These are phyloP conservation scores for Pichia terricola DNA, from an alignment of 1,139 yeast genomes.

Conservation along the genomic window DNA sequence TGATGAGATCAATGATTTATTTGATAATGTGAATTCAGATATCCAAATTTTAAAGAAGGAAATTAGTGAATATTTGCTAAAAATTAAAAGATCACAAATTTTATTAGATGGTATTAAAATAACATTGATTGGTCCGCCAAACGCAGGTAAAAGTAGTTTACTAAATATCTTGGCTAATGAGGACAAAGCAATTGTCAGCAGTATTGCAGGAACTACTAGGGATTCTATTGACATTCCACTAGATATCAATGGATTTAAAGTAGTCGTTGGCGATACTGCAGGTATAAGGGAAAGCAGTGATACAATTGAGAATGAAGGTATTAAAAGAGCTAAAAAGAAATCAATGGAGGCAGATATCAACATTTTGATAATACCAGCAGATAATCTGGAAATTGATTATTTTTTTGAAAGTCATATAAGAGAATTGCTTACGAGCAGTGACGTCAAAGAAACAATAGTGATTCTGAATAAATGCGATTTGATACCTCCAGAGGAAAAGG, in stretches of 20 bases:
- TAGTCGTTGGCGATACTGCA: constrained; percentile 85
- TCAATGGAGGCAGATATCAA: constrained; percentile 55
- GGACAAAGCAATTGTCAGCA: constrained; percentile 87
- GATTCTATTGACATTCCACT: constrained; percentile 77
- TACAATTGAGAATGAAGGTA: constrained; percentile 73
- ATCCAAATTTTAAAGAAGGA: constrained; percentile 35
- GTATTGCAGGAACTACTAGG: constrained; percentile 89
- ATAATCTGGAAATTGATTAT: constrained; percentile 22
- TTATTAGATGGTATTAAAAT: constrained; percentile 65
- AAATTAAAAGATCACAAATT: constrained; percentile 52
- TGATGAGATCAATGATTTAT: constrained; percentile 43
- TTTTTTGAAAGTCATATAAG: constrained; percentile 29
- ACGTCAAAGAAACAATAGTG: constrained; percentile 27
- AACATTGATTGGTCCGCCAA: constrained; percentile 82
- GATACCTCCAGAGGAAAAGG: constrained; percentile 21
- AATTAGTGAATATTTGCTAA: constrained; percentile 39
- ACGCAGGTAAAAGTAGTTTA: constrained; percentile 90
- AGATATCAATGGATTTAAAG: constrained; percentile 77
- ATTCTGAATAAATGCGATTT: constrained; percentile 60
- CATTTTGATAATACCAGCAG: constrained; percentile 39
- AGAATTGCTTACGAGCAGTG: constrained; percentile 20
- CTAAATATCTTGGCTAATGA: constrained; percentile 64
- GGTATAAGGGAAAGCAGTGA: constrained; percentile 63
- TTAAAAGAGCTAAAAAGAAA: constrained; percentile 58
- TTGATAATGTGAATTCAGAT: constrained; percentile 38